These are phyloP conservation scores for Fusarium lateritium DNA, from an alignment of 2,329 filamentous ascomycete species.

Conservation along the genomic window DNA sequence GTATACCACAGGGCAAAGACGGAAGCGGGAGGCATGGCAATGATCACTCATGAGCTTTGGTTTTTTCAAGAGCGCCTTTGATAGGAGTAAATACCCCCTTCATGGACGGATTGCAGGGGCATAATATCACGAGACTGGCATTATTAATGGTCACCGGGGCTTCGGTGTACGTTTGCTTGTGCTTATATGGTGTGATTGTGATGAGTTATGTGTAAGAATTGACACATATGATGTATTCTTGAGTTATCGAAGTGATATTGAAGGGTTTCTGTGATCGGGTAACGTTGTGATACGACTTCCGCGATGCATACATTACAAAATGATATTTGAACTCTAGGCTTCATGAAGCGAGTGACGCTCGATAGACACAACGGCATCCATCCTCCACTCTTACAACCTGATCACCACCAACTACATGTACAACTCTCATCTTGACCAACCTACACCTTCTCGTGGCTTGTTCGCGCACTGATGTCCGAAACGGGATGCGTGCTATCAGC, in stretches of 20 bases:
- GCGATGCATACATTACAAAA: constrained; percentile 15
- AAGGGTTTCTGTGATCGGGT: background rate
- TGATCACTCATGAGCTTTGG: constrained; percentile 38
- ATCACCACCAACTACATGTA: background rate
- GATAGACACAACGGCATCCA: background rate
- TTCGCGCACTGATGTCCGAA: constrained; percentile 45
- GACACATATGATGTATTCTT: background rate
- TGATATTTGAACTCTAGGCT: constrained; percentile 15
- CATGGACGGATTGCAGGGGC: constrained; percentile 5
- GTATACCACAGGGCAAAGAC: constrained; percentile 43
- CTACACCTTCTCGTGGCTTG: constrained; percentile 52
- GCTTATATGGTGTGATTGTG: background rate
- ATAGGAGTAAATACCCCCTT: constrained; percentile 24
- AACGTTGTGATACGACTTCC: background rate
- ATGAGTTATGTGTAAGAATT: background rate
- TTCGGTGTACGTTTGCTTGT: background rate
- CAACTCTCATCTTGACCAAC: background rate
- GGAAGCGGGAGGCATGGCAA: constrained; percentile 31
- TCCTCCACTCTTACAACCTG: background rate
- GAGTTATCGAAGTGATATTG: background rate
- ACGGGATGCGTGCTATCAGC: constrained; percentile 53
- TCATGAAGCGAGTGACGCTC: constrained; percentile 6
- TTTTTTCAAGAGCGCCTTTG: constrained; percentile 27
- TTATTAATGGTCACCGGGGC: background rate
- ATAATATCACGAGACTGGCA: constrained; percentile 22